Percentiles rank a stretch among this genome's conserved stretches.
phyloP scores from a whole-genome alignment of 768 basidiomycete species.

The Leccinum uliginosum region DNA sequence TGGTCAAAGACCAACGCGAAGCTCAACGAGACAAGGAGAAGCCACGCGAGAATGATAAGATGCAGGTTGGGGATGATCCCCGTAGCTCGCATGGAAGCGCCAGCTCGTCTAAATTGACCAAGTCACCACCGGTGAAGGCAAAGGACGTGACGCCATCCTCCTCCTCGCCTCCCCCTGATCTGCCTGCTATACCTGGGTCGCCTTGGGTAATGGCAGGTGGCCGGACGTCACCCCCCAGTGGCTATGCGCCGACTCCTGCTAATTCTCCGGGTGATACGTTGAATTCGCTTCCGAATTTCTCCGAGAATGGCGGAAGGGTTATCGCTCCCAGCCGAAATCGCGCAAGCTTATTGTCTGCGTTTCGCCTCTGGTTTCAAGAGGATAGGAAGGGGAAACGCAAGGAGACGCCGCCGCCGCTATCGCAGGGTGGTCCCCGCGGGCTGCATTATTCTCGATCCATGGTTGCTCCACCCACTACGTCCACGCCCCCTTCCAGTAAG shows the following conservation, averaged over 20 bases:
- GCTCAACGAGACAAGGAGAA: slow-evolving; percentile 39
- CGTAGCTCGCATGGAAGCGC: slow-evolving; percentile 62
- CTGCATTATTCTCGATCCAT: slow-evolving; percentile 25
- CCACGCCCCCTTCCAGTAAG: slow-evolving; percentile 28
- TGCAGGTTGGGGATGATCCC: slow-evolving; percentile 48
- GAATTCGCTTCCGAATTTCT: slow-evolving; percentile 43
- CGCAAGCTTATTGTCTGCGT: slow-evolving; percentile 78
- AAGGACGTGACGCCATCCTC: slow-evolving; percentile 42
- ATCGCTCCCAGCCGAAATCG: slow-evolving; percentile 51
- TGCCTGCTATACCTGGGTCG: slow-evolving; percentile 45
- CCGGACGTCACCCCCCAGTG: slow-evolving; percentile 35
- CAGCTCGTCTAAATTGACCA: slow-evolving; percentile 57
- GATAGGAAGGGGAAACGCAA: slow-evolving; percentile 86
- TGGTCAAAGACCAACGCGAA: slow-evolving; percentile 59
- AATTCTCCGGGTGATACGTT: slow-evolving; percentile 52
- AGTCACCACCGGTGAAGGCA: slow-evolving; percentile 61
- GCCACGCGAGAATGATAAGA: slow-evolving; percentile 40
- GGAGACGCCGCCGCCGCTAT: slow-evolving; percentile 30
- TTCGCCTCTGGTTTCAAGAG: slow-evolving; percentile 91
- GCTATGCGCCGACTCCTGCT: slow-evolving; percentile 41
- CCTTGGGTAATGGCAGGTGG: slow-evolving; percentile 69
- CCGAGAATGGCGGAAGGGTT: slow-evolving; percentile 31
- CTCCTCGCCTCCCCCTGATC: slow-evolving; percentile 46
- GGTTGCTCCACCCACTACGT: slow-evolving; percentile 19
- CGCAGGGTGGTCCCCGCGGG: slow-evolving; percentile 19